These are phyloP conservation scores for Aspergillus panamensis DNA, from an alignment of 495 filamentous ascomycete genomes.

Conservation along the genomic window DNA sequence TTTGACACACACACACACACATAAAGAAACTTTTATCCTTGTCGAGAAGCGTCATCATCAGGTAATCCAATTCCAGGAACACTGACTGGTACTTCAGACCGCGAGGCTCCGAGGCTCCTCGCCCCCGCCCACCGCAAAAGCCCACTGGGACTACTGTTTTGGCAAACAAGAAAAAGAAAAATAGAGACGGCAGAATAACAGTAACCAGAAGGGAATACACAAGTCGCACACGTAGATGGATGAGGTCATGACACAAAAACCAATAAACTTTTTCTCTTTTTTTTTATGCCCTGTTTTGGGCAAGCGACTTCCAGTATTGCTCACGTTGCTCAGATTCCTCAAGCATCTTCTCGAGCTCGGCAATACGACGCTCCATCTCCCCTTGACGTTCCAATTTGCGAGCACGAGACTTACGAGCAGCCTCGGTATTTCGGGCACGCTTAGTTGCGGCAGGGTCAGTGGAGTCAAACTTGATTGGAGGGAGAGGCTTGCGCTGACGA, in stretches of 20 bases:
- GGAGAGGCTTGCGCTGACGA: constrained; percentile 73
- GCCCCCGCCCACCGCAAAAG: constrained; percentile 33
- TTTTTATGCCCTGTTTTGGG: constrained; percentile 39
- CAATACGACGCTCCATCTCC: constrained; percentile 54
- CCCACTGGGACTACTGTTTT: constrained; percentile 16
- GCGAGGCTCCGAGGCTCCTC: constrained; percentile 29
- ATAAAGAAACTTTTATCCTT: constrained; percentile 31
- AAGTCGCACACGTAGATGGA: constrained; percentile 7
- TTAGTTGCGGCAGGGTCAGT: constrained; percentile 79
- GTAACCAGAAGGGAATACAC: constrained; percentile 12
- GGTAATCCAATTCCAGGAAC: constrained; percentile 25
- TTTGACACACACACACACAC: not conserved
- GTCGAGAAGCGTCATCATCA: constrained; percentile 23
- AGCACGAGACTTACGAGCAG: constrained; percentile 89
- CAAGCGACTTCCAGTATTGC: constrained; percentile 58
- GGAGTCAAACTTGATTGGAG: constrained; percentile 57
- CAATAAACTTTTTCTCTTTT: constrained; percentile 25
- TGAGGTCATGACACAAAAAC: constrained; percentile 11
- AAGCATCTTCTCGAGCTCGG: constrained; percentile 41
- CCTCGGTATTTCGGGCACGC: constrained; percentile 92
- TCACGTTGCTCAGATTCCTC: constrained; percentile 50
- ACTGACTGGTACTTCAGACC: constrained; percentile 30
- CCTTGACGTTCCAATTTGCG: constrained; percentile 71
- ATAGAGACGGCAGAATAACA: constrained; percentile 16
- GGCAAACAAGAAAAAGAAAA: constrained; percentile 16